phyloP scores from a whole-genome alignment of 768 basidiomycete species.

The Arthromyces matolae region DNA sequence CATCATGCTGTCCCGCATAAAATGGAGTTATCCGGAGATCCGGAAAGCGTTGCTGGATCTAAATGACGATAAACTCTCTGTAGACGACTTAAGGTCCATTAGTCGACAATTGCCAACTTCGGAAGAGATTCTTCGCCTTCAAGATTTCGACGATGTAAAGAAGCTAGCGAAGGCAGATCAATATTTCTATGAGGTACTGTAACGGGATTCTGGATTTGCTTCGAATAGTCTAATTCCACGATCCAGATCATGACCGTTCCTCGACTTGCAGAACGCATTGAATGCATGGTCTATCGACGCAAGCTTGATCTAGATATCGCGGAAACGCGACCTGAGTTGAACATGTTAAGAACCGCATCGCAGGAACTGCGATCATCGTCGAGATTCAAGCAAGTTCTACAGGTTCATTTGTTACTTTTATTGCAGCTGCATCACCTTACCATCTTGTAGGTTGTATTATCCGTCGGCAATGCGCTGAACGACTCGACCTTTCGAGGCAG shows the following conservation, averaged over 20 bases:
- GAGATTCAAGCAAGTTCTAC: constrained; percentile 67
- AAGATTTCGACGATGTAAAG: constrained; percentile 64
- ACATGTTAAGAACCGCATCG: constrained; percentile 66
- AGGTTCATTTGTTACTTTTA: constrained; percentile 49
- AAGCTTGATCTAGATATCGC: constrained; percentile 79
- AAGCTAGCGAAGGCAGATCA: constrained; percentile 82
- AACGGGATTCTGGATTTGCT: not conserved
- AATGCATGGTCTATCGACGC: constrained; percentile 82
- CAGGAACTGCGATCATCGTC: constrained; percentile 60
- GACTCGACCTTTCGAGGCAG: constrained; percentile 78
- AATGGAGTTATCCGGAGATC: constrained; percentile 60
- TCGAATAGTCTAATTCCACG: constrained; percentile 10
- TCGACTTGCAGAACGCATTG: constrained; percentile 65
- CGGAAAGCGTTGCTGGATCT: constrained; percentile 67
- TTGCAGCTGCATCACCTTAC: too few relatives aligned
- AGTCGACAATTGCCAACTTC: constrained; percentile 72
- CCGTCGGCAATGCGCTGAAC: constrained; percentile 82
- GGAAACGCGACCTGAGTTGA: constrained; percentile 80
- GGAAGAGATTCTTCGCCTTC: constrained; percentile 64
- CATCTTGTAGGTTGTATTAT: constrained; percentile 59
- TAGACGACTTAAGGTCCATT: constrained; percentile 77
- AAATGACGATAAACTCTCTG: constrained; percentile 61
- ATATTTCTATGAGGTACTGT: constrained; percentile 67
- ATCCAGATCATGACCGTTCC: constrained; percentile 75
- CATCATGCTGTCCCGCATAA: constrained; percentile 81